Percentiles rank a stretch among this genome's conserved stretches.
phyloP scores from a whole-genome alignment of 768 basidiomycete species.

The Phlebiopsis gigantea region DNA sequence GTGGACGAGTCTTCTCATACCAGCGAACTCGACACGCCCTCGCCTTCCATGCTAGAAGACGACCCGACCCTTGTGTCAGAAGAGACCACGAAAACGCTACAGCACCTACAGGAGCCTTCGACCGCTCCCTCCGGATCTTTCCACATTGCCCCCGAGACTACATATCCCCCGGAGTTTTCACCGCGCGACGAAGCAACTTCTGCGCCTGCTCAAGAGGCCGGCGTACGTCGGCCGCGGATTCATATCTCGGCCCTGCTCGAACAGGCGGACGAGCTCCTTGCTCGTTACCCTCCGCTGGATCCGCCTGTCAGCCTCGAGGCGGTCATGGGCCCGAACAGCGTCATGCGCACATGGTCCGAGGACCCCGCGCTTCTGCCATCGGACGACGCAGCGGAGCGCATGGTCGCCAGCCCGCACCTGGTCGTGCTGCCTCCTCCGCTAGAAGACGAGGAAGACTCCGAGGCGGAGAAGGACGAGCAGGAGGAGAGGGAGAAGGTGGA shows the following conservation, averaged over 20 bases:
- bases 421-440: constrained; percentile 44
- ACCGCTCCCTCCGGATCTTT: background rate
- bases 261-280: constrained; percentile 54
- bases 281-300: constrained; percentile 55
- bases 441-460: constrained; percentile 20
- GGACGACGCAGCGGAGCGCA: constrained; percentile 55
- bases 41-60: background rate
- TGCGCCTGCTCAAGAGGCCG: background rate
- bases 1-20: background rate
- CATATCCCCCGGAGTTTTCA: background rate
- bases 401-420: constrained; percentile 49
- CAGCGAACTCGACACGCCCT: background rate
- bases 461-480: constrained; percentile 13
- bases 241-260: constrained; percentile 47
- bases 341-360: constrained; percentile 70
- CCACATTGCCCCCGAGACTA: constrained; percentile 4
- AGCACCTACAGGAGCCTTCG: background rate
- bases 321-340: constrained; percentile 78
- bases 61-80: background rate
- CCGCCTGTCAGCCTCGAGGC: constrained; percentile 44
- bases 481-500: constrained; percentile 4
- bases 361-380: constrained; percentile 34
- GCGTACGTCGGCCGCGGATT: constrained; percentile 26
- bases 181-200: constrained; percentile 6
- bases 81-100: background rate